Percentiles rank a stretch among this genome's conserved stretches.
These are phyloP conservation scores for Magnaporthiopsis incrustans DNA, from an alignment of 2,329 filamentous ascomycete genomes.

Conservation along the genomic window DNA sequence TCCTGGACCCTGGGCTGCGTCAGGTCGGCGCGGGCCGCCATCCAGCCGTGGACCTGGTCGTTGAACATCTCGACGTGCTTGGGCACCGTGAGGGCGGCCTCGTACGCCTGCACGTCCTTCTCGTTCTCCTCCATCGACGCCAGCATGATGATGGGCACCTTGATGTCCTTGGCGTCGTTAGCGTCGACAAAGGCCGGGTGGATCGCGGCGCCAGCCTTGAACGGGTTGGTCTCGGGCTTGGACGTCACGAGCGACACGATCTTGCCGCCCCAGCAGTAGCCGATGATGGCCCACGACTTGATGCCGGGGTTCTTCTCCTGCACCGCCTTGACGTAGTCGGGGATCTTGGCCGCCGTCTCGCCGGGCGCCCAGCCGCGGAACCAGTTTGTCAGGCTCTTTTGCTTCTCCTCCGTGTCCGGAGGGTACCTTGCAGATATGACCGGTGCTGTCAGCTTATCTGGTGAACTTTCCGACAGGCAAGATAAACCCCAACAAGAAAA, in stretches of 20 bases:
- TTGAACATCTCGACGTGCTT: conserved; percentile 58
- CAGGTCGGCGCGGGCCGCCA: conserved; percentile 58
- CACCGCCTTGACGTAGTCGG: conserved; percentile 46
- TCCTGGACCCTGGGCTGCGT: conserved; percentile 47
- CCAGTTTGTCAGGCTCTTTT: conserved; percentile 49
- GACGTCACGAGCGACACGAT: conserved; percentile 46
- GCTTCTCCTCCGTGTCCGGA: conserved; percentile 55
- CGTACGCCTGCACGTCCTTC: conserved; percentile 48
- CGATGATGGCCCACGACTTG: conserved; percentile 52
- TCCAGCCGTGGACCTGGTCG: conserved; percentile 67
- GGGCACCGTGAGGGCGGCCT: conserved; percentile 41
- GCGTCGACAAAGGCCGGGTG: conserved; percentile 60
- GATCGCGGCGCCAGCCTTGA: conserved; percentile 41
- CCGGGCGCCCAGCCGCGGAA: conserved; percentile 43
- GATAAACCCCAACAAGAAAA: neutral
- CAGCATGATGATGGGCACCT: conserved; percentile 53
- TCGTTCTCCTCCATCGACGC: conserved; percentile 57
- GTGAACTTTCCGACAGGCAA: neutral
- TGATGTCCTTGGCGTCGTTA: conserved; percentile 50
- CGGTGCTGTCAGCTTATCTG: conserved; percentile 8
- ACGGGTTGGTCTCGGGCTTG: conserved; percentile 39
- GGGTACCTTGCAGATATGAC: conserved; percentile 45
- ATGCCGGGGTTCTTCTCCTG: conserved; percentile 44
- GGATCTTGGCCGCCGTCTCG: conserved; percentile 40
- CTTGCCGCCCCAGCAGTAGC: conserved; percentile 68